Conservation (phyloP, 345 rosid species). For the Pistacia integerrima region DNA sequence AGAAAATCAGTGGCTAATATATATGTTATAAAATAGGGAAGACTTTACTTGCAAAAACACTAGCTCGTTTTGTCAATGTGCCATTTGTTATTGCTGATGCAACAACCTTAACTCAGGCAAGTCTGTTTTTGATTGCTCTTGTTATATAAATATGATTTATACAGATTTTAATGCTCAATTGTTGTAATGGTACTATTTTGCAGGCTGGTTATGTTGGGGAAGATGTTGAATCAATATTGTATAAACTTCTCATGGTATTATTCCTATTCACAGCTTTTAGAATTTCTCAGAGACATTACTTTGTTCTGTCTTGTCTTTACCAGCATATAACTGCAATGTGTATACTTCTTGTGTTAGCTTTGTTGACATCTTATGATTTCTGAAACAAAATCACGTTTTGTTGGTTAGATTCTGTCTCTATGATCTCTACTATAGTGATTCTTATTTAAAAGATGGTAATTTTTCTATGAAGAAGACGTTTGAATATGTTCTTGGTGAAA, state of each 20-base stretch:
- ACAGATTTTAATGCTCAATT: not conserved
- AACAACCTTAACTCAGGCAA: constrained; percentile 83
- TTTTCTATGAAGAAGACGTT: not conserved
- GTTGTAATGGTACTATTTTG: constrained; percentile 19
- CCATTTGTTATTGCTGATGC: constrained; percentile 91
- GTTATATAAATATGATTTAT: not conserved
- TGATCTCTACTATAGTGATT: not conserved
- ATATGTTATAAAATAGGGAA: constrained; percentile 52
- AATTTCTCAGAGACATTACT: not conserved
- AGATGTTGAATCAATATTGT: constrained; percentile 92
- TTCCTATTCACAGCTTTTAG: constrained; percentile 2
- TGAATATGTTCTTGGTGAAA: not conserved
- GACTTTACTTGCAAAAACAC: constrained; percentile 82
- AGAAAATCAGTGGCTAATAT: constrained; percentile 23
- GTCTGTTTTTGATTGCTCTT: constrained; percentile 11
- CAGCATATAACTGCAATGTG: not conserved
- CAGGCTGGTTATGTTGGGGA: constrained; percentile 99
- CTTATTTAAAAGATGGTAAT: not conserved
- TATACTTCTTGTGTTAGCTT: not conserved
- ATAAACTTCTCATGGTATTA: constrained; percentile 76
- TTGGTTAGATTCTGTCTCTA: not conserved
- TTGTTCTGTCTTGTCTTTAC: constrained; percentile 2
- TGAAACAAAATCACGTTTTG: constrained; percentile 2
- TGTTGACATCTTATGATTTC: not conserved
- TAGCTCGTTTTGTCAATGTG: constrained; percentile 82